Evolutionary conservation across 2,329 filamentous ascomycete genomes (phyloP).

Genomic region (Microdochium paspali): DNA sequence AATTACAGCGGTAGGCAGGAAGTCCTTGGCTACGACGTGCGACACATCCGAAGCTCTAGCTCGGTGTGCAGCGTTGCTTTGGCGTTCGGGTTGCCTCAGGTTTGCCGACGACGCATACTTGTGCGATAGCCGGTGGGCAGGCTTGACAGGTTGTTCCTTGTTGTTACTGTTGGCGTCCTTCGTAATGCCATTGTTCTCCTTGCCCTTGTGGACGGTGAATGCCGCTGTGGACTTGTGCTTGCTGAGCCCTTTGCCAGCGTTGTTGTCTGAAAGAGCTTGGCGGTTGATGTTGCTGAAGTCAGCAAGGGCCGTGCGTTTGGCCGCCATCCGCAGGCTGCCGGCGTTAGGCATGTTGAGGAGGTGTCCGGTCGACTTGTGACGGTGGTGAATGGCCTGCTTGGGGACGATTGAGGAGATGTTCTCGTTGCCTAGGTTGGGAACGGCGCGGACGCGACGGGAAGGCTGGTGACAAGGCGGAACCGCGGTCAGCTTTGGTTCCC

Average conservation of each 20-base stretch:
- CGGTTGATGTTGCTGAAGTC: conserved; percentile 67
- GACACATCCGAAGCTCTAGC: background rate
- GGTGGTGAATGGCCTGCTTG: conserved; percentile 61
- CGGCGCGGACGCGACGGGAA: conserved; percentile 51
- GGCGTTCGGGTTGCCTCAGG: background rate
- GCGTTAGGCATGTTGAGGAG: conserved; percentile 40
- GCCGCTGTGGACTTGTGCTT: conserved; percentile 8
- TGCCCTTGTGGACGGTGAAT: conserved; percentile 20
- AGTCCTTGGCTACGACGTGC: background rate
- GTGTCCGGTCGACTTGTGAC: conserved; percentile 70
- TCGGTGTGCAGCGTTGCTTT: background rate
- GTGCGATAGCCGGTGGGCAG: conserved; percentile 21
- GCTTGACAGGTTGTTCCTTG: conserved; percentile 27
- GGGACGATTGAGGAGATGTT: conserved; percentile 49
- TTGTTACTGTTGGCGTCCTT: conserved; percentile 18
- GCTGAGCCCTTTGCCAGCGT: conserved; percentile 6
- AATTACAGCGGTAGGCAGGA: background rate
- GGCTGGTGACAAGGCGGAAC: conserved; percentile 41
- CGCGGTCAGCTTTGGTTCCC: background rate
- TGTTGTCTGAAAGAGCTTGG: conserved; percentile 11
- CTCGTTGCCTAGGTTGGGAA: conserved; percentile 59
- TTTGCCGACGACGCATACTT: conserved; percentile 10
- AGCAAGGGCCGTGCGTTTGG: conserved; percentile 71
- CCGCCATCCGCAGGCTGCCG: conserved; percentile 49
- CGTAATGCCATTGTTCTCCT: conserved; percentile 33